A percentile compares a stretch with the other conserved stretches of the same genome.
Conservation (phyloP, 768 basidiomycete genomes). For the Boletus tylopilopsis region DNA sequence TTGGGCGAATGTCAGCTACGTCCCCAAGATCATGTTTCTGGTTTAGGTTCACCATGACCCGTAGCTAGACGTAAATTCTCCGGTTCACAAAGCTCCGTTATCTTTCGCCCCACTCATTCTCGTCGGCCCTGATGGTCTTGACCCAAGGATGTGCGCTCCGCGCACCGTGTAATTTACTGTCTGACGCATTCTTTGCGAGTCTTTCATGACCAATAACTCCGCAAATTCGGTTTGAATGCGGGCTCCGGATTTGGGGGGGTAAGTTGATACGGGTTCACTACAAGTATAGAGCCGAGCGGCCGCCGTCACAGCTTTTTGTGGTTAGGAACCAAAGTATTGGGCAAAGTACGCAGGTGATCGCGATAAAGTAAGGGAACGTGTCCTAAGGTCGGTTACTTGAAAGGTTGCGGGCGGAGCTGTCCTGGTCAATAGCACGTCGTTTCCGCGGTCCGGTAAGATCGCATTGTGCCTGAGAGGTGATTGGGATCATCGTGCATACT, state of each 20-base stretch:
- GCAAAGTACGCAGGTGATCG: neutral
- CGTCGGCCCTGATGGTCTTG: neutral
- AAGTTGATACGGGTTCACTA: neutral
- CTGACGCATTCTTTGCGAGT: neutral
- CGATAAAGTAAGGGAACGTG: slow-evolving; percentile 9
- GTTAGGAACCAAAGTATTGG: neutral
- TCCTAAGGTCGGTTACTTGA: neutral
- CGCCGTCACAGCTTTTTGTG: neutral
- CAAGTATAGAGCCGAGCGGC: neutral
- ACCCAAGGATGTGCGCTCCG: neutral
- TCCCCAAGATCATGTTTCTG: neutral
- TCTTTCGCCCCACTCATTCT: neutral
- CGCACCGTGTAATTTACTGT: neutral
- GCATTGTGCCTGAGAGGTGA: neutral
- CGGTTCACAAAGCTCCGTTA: neutral
- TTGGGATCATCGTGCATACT: neutral
- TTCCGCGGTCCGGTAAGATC: neutral
- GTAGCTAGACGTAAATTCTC: slow-evolving; percentile 6
- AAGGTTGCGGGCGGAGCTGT: neutral
- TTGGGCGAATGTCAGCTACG: neutral
- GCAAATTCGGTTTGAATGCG: neutral
- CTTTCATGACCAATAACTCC: neutral
- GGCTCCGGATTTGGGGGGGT: neutral
- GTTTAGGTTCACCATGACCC: slow-evolving; percentile 1
- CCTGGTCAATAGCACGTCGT: neutral